These are phyloP conservation scores for Xylariaceae sp. DNA, from an alignment of 2,329 filamentous ascomycete species.

Conservation along the genomic window DNA sequence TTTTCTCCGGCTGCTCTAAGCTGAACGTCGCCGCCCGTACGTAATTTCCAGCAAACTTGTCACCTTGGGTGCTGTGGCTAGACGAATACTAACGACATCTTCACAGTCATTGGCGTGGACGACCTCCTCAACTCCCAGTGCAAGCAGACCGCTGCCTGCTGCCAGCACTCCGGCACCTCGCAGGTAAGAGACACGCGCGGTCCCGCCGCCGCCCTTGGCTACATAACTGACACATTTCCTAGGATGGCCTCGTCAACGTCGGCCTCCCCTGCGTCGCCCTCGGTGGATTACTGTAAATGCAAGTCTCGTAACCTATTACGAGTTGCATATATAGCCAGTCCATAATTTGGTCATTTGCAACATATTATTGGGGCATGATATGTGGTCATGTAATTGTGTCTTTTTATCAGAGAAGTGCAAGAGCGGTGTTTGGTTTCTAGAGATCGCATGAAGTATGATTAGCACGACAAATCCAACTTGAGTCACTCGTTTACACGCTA, in stretches of 20 bases:
- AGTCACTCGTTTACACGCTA: slow-evolving; percentile 39
- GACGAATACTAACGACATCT: neutral
- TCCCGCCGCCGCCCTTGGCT: neutral
- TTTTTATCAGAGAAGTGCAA: slow-evolving; percentile 16
- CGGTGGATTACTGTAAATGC: slow-evolving; percentile 40
- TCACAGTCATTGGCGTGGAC: slow-evolving; percentile 34
- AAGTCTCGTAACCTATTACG: slow-evolving; percentile 15
- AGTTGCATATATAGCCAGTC: slow-evolving; percentile 22
- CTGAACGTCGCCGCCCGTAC: slow-evolving; percentile 37
- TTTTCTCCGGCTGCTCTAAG: slow-evolving; percentile 44
- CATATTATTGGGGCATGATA: slow-evolving; percentile 37
- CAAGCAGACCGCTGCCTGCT: slow-evolving; percentile 44
- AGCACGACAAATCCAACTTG: slow-evolving; percentile 40
- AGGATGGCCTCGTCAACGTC: slow-evolving; percentile 42
- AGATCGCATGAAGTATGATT: slow-evolving; percentile 35
- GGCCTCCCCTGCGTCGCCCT: slow-evolving; percentile 43
- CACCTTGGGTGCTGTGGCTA: rapidly evolving
- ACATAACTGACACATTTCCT: slow-evolving; percentile 18
- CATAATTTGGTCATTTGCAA: slow-evolving; percentile 19
- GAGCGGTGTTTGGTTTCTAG: slow-evolving; percentile 32
- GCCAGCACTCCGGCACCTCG: slow-evolving; percentile 39
- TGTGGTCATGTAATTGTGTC: slow-evolving; percentile 38
- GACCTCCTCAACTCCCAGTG: slow-evolving; percentile 41
- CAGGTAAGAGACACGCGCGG: slow-evolving; percentile 33
- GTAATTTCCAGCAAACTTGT: slow-evolving; percentile 2